Percentiles rank a stretch among this genome's conserved stretches.
Conservation (phyloP, 2,329 filamentous ascomycete genomes). For the Epichloe hybrida region DNA sequence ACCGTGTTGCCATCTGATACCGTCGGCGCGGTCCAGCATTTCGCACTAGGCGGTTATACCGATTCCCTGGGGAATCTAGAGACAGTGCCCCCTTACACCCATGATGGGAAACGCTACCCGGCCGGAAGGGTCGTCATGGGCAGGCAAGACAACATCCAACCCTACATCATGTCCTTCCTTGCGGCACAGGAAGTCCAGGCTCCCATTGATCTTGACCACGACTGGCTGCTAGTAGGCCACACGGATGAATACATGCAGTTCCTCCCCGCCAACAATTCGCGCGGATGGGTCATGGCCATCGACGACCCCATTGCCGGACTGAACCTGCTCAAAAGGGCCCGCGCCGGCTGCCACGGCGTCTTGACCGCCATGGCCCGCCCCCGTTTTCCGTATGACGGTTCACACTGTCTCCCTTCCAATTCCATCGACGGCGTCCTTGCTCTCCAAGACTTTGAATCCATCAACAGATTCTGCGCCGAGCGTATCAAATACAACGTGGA, state of each 20-base stretch:
- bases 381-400: neutral
- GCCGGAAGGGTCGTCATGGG: constrained; percentile 13
- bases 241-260: constrained; percentile 18
- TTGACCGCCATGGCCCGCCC: neutral
- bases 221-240: constrained; percentile 15
- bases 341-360: constrained; percentile 12
- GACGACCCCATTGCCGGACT: constrained; percentile 13
- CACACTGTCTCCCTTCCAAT: neutral
- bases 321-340: constrained; percentile 11
- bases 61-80: constrained; percentile 22
- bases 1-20: constrained; percentile 16
- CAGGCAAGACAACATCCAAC: neutral
- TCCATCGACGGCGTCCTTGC: constrained; percentile 3
- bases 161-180: constrained; percentile 15
- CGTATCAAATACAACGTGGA: constrained; percentile 11
- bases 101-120: constrained; percentile 10
- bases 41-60: constrained; percentile 6
- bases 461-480: constrained; percentile 3
- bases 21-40: constrained; percentile 19
- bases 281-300: constrained; percentile 14
- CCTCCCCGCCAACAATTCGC: constrained; percentile 11
- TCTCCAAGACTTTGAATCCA: neutral
- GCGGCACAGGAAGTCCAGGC: constrained; percentile 20
- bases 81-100: constrained; percentile 21
- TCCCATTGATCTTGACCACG: constrained; percentile 18